Conservation (phyloP, 345 rosid genomes). For the Raphanus sativus region DNA sequence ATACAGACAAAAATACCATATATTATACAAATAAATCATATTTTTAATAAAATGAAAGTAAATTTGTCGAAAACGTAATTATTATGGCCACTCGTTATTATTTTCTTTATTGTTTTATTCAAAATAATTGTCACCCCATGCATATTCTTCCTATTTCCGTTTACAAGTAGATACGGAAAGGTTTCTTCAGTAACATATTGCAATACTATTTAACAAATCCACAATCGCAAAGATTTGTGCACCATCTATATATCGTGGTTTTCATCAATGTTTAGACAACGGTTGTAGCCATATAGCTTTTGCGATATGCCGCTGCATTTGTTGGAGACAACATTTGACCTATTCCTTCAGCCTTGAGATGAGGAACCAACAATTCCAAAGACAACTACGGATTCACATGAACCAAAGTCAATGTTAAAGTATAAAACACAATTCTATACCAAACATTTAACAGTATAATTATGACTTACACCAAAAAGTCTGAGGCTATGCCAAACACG, state of each 20-base stretch:
- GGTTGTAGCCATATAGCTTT: constrained; percentile 27
- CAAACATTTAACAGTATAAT: background rate
- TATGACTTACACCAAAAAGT: constrained; percentile 32
- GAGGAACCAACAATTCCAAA: constrained; percentile 43
- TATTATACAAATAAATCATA: too few species aligned
- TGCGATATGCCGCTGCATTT: constrained; percentile 30
- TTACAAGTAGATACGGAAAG: background rate
- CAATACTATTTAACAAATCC: constrained; percentile 3
- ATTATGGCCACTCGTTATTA: background rate
- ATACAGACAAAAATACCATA: too few species aligned
- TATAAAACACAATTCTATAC: background rate
- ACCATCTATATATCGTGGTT: background rate
- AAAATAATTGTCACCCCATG: background rate
- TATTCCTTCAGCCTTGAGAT: constrained; percentile 50
- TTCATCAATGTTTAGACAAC: background rate
- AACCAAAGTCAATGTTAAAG: background rate
- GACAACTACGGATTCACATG: constrained; percentile 35
- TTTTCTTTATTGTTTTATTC: background rate
- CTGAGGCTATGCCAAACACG: constrained; percentile 37
- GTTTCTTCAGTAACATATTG: background rate
- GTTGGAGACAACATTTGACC: constrained; percentile 48
- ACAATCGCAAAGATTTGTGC: background rate
- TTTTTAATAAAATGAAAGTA: background rate
- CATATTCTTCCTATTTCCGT: background rate
- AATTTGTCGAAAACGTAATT: background rate